A percentile compares a stretch with the other conserved stretches of the same genome.
Evolutionary conservation across 2,329 filamentous ascomycete species (phyloP).

Genomic region (Fusarium haematococcum): DNA sequence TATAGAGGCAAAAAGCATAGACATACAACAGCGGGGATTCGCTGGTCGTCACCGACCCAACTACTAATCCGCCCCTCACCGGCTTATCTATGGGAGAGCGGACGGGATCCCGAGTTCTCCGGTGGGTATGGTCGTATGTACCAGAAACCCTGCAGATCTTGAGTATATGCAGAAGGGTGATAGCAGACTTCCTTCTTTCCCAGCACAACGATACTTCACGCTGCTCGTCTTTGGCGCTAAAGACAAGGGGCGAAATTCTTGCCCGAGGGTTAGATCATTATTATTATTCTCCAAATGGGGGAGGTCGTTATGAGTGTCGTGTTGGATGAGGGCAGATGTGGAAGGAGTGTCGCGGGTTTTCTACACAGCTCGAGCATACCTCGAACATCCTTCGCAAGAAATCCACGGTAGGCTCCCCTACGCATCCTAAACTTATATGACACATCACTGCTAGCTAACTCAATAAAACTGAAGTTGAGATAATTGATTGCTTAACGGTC

Average conservation of each 20-base stretch:
- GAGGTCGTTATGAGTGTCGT: neutral
- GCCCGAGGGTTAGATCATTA: accelerated
- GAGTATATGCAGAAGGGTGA: neutral
- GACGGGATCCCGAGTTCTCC: neutral
- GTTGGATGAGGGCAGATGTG: too few relatives aligned
- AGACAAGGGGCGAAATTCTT: neutral
- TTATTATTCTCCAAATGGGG: neutral
- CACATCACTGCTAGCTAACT: neutral
- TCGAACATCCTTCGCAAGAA: neutral
- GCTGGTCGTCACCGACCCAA: too few relatives aligned
- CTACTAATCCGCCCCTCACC: too few relatives aligned
- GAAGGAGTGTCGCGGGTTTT: neutral
- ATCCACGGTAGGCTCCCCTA: neutral
- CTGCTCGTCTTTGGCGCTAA: neutral
- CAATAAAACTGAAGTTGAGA: neutral
- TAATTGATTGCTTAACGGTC: neutral
- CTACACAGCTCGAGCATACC: neutral
- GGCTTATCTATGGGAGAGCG: too few relatives aligned
- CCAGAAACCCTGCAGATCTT: accelerated
- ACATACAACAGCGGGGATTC: neutral
- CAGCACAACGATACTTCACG: neutral
- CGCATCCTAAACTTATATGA: neutral
- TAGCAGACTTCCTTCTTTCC: neutral
- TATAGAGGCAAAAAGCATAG: neutral
- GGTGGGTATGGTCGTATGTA: neutral